Evolutionary conservation across 768 basidiomycete species (phyloP).

Genomic region (Amanita pallidorosea): DNA sequence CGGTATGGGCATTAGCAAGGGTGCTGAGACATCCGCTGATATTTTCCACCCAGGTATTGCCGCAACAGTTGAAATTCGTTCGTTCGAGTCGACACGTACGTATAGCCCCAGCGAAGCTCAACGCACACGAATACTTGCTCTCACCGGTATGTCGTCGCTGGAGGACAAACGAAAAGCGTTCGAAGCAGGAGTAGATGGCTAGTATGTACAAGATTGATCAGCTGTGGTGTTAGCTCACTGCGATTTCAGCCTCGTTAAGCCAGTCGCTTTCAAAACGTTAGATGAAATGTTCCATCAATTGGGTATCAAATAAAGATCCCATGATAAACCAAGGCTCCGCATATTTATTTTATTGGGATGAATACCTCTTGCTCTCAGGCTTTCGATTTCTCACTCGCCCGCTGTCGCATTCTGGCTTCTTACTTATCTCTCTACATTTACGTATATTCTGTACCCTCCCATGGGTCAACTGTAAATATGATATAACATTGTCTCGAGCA

Average conservation of each 20-base stretch:
- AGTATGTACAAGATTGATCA: slow-evolving; percentile 43
- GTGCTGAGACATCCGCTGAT: neutral
- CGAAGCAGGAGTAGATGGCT: slow-evolving; percentile 89
- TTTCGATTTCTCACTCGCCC: neutral
- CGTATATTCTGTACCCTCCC: neutral
- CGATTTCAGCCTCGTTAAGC: slow-evolving; percentile 71
- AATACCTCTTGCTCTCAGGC: slow-evolving; percentile 1
- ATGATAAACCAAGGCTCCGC: neutral
- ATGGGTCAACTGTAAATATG: neutral
- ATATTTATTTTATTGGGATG: neutral
- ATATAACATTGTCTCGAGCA: neutral
- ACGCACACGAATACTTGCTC: slow-evolving; percentile 62
- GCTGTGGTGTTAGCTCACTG: slow-evolving; percentile 2
- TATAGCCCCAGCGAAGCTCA: slow-evolving; percentile 39
- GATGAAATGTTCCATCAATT: slow-evolving; percentile 76
- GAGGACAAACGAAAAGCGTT: slow-evolving; percentile 91
- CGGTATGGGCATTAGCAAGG: slow-evolving; percentile 31
- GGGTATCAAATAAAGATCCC: slow-evolving; percentile 29
- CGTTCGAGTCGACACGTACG: neutral
- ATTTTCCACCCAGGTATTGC: slow-evolving; percentile 51
- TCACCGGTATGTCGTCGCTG: slow-evolving; percentile 88
- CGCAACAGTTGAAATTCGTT: slow-evolving; percentile 74
- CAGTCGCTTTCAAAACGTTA: slow-evolving; percentile 87
- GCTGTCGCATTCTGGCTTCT: neutral
- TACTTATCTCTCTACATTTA: neutral